Base-by-base conservation (phyloP, 2,329 filamentous ascomycete genomes). In the Fusarium nodosum region DNA sequence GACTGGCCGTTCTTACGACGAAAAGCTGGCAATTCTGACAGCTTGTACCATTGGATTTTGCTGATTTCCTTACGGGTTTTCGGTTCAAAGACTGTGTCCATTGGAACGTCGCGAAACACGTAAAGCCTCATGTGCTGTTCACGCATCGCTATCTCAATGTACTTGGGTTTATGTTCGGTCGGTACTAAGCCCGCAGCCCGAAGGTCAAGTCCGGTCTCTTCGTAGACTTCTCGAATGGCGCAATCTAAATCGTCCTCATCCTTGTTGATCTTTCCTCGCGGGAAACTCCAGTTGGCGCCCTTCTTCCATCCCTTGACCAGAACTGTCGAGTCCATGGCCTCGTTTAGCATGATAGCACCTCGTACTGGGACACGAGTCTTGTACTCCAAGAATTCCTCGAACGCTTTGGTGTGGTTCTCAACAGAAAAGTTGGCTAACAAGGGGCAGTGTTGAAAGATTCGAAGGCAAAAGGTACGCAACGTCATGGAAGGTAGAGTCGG, bases 241-340 rank as follows among this genome's bases (percentile, higher is more conserved):
- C 97, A 99, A 77, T 96, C 94, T 58, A 98, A 81, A 76, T 99
- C 95, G 63, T 93, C 90, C 79, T 99, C 96, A 75, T 97, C 93
- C 81, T 97, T 97, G 83, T 97, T 97, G 81, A 99, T 98, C 82
- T 99, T 99, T 39, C 96, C 97, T 52, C 95, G 85, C 0, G 96
- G 96, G 62, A 99, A 99, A 78, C 94, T 97, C 96, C 96, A 99
- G 77, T 91, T 95, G 15, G 95, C 92, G 34, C 91, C 90, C 79
- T 97, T 98, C 84, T 98, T 99, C 93, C 94, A 99, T 18, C 96
- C 97, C 77, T 97, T 97, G 63, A 99, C 97, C 44, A 99, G 85
- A 16, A 99, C 88, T 0, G 94, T 93, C 54, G 94, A 90, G 75
- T 98, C 95, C 94, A 99, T 97, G n/a, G 87, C 88, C 64, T 94